Evolutionary conservation across 495 filamentous ascomycete genomes (phyloP), one percentile per base, ranked within the genome.

Genomic region (Darksidea phi): DNA sequence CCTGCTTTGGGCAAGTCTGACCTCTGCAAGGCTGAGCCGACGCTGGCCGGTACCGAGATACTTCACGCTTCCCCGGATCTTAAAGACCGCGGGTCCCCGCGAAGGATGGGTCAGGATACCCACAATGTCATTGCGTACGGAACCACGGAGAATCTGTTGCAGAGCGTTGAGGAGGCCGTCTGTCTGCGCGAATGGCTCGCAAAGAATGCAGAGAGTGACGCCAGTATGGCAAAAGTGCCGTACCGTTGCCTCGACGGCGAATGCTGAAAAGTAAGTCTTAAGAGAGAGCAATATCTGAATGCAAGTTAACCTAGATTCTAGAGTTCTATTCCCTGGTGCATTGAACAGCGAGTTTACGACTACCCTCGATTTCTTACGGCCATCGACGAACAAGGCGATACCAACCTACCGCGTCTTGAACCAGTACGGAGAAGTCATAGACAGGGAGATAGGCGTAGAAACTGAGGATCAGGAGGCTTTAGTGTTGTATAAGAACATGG

Each of bases 281-380:
- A 28, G 18, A 17, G 8, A 6, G 28, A 28, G 41, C 1, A 28
- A 28, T 6, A 6, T 43, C 2, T 41, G 20, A 17, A 13, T 18
- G 17, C 25, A 43, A 10, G 63, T 60, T 58, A 32, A 68, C 17
- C 37, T 26, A 1, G 24, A 36, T 5, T 2, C 0, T 63, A 88
- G 85, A 64, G 90, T 98, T 42, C 85, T 86, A 36, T 99, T 99
- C 64, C 94, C 94, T 0, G 94, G 94, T n/a, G 95, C 95, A 0
- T 81, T 99, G 25, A 89, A 95, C 73, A 94, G 88, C 74, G 88
- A 89, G 57, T 97, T 99, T 73, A 95, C 88, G 3, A 85, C 83
- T 61, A 75, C 81, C 5, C 85, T 97, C 72, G 71, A 77, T 21
- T 97, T 97, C 74, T 80, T 88, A 48, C 78, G 82, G 38, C 88